A percentile compares a stretch with the other conserved stretches of the same genome.
Conservation (phyloP, 768 basidiomycete genomes). For the Russula foetens region DNA sequence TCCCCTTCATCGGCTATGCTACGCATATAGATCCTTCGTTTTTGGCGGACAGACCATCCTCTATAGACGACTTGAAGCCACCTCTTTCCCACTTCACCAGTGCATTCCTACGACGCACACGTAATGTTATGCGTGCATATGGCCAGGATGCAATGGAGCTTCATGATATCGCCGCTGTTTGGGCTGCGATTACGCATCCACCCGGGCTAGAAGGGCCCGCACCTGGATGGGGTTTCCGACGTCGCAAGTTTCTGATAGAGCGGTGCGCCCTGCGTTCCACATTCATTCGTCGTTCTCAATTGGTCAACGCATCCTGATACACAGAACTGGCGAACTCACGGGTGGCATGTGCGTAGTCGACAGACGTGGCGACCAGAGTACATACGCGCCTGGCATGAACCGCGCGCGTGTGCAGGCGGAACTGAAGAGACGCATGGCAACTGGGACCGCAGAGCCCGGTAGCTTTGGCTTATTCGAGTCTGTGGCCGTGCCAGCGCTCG, state of each 20-base stretch:
- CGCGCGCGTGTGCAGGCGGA: constrained; percentile 54
- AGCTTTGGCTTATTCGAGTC: constrained; percentile 35
- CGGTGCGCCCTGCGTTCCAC: not conserved
- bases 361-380: constrained; percentile 55
- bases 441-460: constrained; percentile 20
- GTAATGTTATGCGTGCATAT: constrained; percentile 69
- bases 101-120: constrained; percentile 64
- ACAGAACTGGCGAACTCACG: constrained; percentile 67
- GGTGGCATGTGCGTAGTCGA: constrained; percentile 87
- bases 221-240: constrained; percentile 47
- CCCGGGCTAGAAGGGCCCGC: constrained; percentile 30
- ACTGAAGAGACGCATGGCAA: constrained; percentile 32
- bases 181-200: constrained; percentile 75
- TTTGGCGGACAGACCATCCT: constrained; percentile 44
- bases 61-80: constrained; percentile 39
- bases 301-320: not conserved
- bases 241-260: constrained; percentile 16
- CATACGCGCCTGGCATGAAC: constrained; percentile 57
- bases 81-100: constrained; percentile 73
- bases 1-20: constrained; percentile 62
- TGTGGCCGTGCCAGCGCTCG: constrained; percentile 44
- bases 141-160: constrained; percentile 81
- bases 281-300: not conserved
- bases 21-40: constrained; percentile 55
- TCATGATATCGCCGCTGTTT: constrained; percentile 85